phyloP scores from a whole-genome alignment of 331 rosid species.

The Pyrus hybrid region DNA sequence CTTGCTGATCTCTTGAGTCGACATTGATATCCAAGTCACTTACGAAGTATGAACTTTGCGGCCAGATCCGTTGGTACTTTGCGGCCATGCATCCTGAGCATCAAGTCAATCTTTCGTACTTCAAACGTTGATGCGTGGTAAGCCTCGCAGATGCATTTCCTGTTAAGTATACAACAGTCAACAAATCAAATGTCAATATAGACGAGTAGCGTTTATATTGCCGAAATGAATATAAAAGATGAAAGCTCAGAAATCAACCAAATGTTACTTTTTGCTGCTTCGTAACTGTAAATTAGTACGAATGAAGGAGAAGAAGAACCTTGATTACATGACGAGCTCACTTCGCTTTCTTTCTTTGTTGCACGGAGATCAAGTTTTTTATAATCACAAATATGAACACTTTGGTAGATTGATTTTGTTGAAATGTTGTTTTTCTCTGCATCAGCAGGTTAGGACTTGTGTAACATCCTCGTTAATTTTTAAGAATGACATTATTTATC shows the following conservation, averaged over 20 bases:
- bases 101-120: not conserved
- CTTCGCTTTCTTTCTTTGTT: not conserved
- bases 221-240: not conserved
- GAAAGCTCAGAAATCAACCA: not conserved
- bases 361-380: not conserved
- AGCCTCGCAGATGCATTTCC: not conserved
- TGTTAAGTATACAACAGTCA: not conserved
- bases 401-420: not conserved
- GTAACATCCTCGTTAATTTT: too few species aligned
- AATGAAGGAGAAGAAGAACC: not conserved
- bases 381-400: not conserved
- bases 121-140: not conserved
- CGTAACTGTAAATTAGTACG: not conserved
- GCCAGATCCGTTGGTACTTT: not conserved
- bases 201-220: not conserved
- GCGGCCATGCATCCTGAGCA: not conserved
- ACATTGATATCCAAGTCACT: conserved; percentile 10
- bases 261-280: not conserved
- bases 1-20: conserved; percentile 71
- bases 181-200: not conserved
- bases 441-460: not conserved
- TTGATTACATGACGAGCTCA: not conserved
- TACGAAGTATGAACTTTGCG: not conserved
- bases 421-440: not conserved
- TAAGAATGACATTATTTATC: too few species aligned